Evolutionary conservation across 495 filamentous ascomycete species (phyloP).

Genomic region (Penicillium flavigenum): DNA sequence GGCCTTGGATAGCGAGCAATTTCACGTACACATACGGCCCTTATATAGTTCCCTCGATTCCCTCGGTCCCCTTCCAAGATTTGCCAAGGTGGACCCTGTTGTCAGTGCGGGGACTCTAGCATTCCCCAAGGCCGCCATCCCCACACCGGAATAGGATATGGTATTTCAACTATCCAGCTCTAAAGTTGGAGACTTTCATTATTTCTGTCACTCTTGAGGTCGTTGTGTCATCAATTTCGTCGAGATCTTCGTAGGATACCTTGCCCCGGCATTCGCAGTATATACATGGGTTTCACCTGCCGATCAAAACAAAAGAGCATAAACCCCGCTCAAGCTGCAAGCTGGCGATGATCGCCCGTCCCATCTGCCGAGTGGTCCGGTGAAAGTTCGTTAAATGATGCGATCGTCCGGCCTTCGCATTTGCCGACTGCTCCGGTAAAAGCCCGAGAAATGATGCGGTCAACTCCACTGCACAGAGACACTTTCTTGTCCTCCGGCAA

Average conservation of each 20-base stretch:
- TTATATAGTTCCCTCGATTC: conserved; percentile 12
- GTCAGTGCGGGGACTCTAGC: conserved; percentile 13
- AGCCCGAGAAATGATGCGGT: neutral
- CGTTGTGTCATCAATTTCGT: neutral
- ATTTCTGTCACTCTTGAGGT: neutral
- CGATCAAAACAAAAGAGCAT: neutral
- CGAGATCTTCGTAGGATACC: neutral
- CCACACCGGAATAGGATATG: neutral
- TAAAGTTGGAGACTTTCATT: neutral
- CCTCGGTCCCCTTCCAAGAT: neutral
- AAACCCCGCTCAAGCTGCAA: conserved; percentile 1
- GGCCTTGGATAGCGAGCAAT: neutral
- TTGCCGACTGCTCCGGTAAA: conserved; percentile 8
- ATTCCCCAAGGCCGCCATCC: conserved; percentile 5
- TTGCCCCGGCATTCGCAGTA: neutral
- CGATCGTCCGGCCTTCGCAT: neutral
- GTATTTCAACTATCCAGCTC: neutral
- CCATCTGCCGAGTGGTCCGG: neutral
- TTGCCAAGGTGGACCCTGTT: conserved; percentile 10
- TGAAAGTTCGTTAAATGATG: too few relatives aligned
- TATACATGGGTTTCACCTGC: neutral
- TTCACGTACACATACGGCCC: neutral
- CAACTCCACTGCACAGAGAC: neutral
- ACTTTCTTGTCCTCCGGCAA: conserved; percentile 6
- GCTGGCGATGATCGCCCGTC: neutral